Base-by-base conservation (phyloP, 441 rosid genomes). In the Viola pubescens region DNA sequence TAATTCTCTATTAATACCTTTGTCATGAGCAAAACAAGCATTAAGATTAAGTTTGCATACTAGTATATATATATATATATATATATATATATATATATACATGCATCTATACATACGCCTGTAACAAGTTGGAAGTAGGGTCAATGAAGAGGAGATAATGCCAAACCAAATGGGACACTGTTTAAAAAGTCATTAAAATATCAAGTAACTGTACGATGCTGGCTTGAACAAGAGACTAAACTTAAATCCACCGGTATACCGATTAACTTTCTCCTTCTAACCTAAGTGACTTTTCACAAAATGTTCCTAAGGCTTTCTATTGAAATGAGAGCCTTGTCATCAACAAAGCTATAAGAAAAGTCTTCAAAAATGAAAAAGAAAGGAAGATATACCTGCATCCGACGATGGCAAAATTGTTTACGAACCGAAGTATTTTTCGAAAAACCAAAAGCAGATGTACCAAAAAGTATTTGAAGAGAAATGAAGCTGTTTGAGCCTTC, bases 181-280 rank as follows among this genome's bases (percentile, higher is more conserved):
- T 26, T 26, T 26, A 26, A 26, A 26, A 2, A 26, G 34, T 26
- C 34, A 26, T 26, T 2, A 26, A 26, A 26, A 26, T 26, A 26
- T 26, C 34, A 26, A 19, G 26, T 19, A 19, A 26, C 34, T 26
- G 34, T 26, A 26, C 34, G 34, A 26, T 26, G 34, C 69, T 46
- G 10, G 13, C 52, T 52, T 11, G 7, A 39, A 63, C 34, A 53
- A 59, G 43, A 64, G 37, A 37, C 47, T n/a, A 46, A 42, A 59
- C 52, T 52, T 64, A 19, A 54, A 66, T 1, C 52, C 52, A 53
- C 46, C 41, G 40, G 54, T 48, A 57, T 50, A 34, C 69, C 57
- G 42, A 10, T n/a, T 50, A 65, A 43, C 9, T 14, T 43, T 37
- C 59, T 52, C 52, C 61, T 11, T 65, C 52, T 57, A 42, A 43